These are phyloP conservation scores for Podospora didyma DNA, from an alignment of 495 filamentous ascomycete species.

Conservation along the genomic window DNA sequence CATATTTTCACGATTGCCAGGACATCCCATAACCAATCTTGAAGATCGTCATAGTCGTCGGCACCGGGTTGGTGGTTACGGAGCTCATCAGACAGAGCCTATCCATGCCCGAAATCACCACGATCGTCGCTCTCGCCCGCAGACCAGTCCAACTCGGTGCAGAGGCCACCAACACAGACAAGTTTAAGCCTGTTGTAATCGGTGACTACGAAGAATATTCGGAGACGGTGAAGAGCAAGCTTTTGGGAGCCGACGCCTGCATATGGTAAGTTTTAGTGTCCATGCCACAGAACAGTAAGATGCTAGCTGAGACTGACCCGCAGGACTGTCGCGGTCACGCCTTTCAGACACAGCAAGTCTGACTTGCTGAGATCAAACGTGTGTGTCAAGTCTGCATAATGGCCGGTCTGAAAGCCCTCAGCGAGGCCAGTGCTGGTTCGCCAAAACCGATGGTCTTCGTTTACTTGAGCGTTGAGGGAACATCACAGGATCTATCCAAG, in stretches of 20 bases:
- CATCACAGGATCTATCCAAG: too few relatives aligned
- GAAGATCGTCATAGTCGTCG: background rate
- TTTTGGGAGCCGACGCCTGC: background rate
- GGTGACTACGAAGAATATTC: background rate
- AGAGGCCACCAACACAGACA: background rate
- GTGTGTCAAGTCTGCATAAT: too few relatives aligned
- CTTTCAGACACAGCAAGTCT: too few relatives aligned
- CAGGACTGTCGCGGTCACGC: too few relatives aligned
- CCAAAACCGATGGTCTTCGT: too few relatives aligned
- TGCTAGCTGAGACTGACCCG: too few relatives aligned
- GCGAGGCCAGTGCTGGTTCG: too few relatives aligned
- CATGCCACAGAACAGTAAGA: too few relatives aligned
- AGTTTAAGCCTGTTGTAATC: background rate
- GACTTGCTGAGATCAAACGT: too few relatives aligned
- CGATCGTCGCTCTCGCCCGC: background rate
- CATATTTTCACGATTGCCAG: too few relatives aligned
- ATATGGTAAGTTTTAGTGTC: background rate
- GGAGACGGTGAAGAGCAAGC: background rate
- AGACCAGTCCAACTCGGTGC: background rate
- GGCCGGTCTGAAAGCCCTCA: too few relatives aligned
- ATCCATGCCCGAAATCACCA: background rate
- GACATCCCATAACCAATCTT: background rate
- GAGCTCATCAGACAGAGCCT: background rate
- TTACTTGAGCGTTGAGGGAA: too few relatives aligned
- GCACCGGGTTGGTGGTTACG: background rate